These are phyloP conservation scores for Aspergillus tamarii DNA, from an alignment of 2,329 filamentous ascomycete species.

Conservation along the genomic window DNA sequence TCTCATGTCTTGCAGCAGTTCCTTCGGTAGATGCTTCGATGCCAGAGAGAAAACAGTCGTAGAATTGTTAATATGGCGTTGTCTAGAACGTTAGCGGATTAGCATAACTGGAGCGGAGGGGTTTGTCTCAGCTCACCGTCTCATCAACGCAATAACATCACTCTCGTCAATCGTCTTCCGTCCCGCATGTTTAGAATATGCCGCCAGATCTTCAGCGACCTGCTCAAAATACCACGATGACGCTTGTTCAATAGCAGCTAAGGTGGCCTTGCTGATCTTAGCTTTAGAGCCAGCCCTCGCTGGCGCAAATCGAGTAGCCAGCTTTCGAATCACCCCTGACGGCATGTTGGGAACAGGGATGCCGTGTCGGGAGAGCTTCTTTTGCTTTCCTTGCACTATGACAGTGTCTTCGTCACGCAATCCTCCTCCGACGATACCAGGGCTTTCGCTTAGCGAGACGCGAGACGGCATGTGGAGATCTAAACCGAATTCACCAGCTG, in stretches of 20 bases:
- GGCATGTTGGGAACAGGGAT: constrained; percentile 77
- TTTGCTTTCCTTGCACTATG: constrained; percentile 48
- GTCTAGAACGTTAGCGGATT: constrained; percentile 57
- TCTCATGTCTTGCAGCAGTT: constrained; percentile 77
- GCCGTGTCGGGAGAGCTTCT: constrained; percentile 69
- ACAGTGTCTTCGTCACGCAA: constrained; percentile 35
- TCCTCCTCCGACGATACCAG: constrained; percentile 39
- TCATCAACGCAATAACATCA: constrained; percentile 81
- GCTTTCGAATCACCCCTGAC: constrained; percentile 69
- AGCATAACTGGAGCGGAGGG: background rate
- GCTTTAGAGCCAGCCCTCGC: constrained; percentile 67
- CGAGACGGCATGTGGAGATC: constrained; percentile 34
- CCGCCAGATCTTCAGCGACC: constrained; percentile 74
- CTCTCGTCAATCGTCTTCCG: constrained; percentile 84
- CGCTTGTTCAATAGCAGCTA: constrained; percentile 75
- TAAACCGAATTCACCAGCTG: constrained; percentile 35
- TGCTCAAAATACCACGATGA: constrained; percentile 94
- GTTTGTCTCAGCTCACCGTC: constrained; percentile 62
- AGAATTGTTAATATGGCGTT: constrained; percentile 72
- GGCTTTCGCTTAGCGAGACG: constrained; percentile 34
- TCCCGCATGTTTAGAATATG: constrained; percentile 79
- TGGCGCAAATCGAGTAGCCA: constrained; percentile 68
- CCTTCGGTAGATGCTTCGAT: constrained; percentile 77
- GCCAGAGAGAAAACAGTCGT: constrained; percentile 85
- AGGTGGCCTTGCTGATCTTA: constrained; percentile 72